Percentiles rank a stretch among this genome's conserved stretches.
Conservation (phyloP, 345 rosid genomes). For the Murraya koenigii region DNA sequence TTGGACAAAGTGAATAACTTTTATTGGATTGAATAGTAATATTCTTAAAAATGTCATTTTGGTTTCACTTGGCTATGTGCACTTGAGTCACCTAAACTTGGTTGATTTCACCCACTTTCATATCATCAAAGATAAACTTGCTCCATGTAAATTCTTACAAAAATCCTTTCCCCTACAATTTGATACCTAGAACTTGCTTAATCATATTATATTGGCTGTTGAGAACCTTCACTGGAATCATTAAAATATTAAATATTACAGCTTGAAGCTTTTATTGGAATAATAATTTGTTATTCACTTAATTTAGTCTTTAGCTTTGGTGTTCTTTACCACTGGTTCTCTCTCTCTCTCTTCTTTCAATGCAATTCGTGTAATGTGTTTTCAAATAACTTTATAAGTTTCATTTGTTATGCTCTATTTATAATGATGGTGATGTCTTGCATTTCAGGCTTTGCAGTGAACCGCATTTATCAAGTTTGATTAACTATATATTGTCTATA, state of each 20-base stretch:
- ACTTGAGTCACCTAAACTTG: not conserved
- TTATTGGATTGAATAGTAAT: not conserved
- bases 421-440: conserved; percentile 4
- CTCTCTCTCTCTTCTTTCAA: not conserved
- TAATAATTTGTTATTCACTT: conserved; percentile 8
- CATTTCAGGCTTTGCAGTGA: conserved; percentile 44
- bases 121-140: not conserved
- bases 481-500: conserved; percentile 59
- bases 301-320: conserved; percentile 9
- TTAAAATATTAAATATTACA: conserved; percentile 3
- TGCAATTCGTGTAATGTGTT: not conserved
- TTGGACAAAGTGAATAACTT: not conserved
- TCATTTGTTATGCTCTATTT: conserved; percentile 2
- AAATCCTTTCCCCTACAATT: not conserved
- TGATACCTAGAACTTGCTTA: not conserved
- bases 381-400: not conserved
- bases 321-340: not conserved
- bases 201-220: not conserved
- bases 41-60: not conserved
- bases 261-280: not conserved
- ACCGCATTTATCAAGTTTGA: conserved; percentile 51
- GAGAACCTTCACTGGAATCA: not conserved
- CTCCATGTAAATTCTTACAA: conserved; percentile 3
- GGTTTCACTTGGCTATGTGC: not conserved
- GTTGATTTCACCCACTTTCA: not conserved